A percentile compares a stretch with the other conserved stretches of the same genome.
Evolutionary conservation across 1,284 basidiomycete genomes (phyloP).

Genomic region (Sporisorium graminicola): DNA sequence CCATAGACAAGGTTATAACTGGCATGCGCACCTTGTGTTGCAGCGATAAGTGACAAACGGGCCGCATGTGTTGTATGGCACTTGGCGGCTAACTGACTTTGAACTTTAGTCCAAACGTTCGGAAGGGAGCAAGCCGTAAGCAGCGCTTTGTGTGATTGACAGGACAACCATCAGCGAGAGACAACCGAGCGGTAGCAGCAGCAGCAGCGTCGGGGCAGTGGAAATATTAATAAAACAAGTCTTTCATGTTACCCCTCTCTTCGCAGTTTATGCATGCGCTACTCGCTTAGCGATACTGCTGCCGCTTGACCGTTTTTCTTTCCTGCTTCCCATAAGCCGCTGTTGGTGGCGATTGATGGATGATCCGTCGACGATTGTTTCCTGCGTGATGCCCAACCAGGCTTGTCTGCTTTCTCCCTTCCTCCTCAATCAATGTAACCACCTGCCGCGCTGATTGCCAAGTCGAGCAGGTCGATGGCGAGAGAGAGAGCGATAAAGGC

Average conservation of each 20-base stretch:
- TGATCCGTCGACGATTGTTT: not conserved
- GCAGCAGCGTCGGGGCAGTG: not conserved
- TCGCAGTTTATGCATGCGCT: not conserved
- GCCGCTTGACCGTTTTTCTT: not conserved
- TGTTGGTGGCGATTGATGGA: not conserved
- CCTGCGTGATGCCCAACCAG: not conserved
- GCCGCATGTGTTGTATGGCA: not conserved
- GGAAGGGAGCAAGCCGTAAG: slow-evolving; percentile 3
- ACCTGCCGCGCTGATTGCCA: not conserved
- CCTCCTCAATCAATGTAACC: not conserved
- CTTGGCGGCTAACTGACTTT: slow-evolving; percentile 3
- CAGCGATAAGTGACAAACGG: not conserved
- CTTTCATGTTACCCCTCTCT: not conserved
- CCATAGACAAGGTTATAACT: not conserved
- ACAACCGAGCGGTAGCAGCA: not conserved
- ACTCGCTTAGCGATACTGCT: slow-evolving; percentile 4
- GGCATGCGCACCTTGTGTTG: not conserved
- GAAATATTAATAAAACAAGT: not conserved
- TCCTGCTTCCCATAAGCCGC: not conserved
- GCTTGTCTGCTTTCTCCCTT: not conserved
- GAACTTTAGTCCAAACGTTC: slow-evolving; percentile 4
- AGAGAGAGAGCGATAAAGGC: not conserved
- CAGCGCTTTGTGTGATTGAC: not conserved
- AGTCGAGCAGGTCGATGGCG: slow-evolving; percentile 6
- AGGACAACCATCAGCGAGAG: not conserved